Base-by-base conservation (phyloP, 192 early-diverging fungal species). In the Phycomyces blakesleeanus region DNA sequence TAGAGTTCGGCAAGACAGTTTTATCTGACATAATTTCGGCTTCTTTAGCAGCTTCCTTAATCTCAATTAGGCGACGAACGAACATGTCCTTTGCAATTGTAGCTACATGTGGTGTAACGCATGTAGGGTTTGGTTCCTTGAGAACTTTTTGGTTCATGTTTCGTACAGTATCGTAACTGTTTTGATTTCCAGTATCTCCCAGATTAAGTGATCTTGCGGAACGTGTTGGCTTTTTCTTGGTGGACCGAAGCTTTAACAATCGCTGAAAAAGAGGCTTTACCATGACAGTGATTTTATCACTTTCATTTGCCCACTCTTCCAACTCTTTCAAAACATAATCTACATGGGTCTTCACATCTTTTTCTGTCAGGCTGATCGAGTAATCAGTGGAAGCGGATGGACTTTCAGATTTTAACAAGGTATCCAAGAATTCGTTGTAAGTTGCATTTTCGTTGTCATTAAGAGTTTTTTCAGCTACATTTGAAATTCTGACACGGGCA, bases 41-140 rank as follows among this genome's bases (percentile, higher is more conserved):
- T 51, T 42, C 59, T 16, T 59, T 51, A 14, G 47, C 61, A 2
- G 59, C 56, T 5, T 41, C 29, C 51, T 55, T 14, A 64, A 67
- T 73, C 66, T 71, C 18, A 69, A 71, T 20, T 22, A 60, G 58
- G 27, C 25, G 21, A 44, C 50, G 49, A 18, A 29, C 16, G 20
- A 65, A 66, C 51, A 71, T 57, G 44, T 57, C 58, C 11, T 47
- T 61, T 11, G 63, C 64, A 18, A 66, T 53, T 4, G 52, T 61
- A 5, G 60, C 34, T 11, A 69, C 60, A 47, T 62, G 61, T 24
- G 67, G 59, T 15, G 67, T 69, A 1, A 69, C 67, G 41, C 67
- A 69, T 5, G 61, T 69, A 7, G 37, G 67, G 34, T 69, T 69
- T 7, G 39, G 40, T 20, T 69, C 40, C 21, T 27, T 11, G 21